phyloP scores from a whole-genome alignment of 2,329 filamentous ascomycete genomes.

The Immersiporthe knoxdaviesiana region DNA sequence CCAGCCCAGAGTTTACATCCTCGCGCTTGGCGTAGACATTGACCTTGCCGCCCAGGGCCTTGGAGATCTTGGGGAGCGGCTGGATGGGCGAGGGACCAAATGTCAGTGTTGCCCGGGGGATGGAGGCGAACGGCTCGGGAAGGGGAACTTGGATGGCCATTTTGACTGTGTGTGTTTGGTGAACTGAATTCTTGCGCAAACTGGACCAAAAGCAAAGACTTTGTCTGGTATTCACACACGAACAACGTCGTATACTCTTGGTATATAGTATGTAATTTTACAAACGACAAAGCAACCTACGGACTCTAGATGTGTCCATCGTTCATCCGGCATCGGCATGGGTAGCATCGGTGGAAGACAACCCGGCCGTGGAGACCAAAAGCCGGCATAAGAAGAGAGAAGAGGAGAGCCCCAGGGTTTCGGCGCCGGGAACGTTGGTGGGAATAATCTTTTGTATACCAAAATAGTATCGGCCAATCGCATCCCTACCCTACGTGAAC shows the following conservation, averaged over 20 bases:
- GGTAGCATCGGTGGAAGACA: constrained; percentile 6
- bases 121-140: constrained; percentile 64
- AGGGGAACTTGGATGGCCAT: constrained; percentile 44
- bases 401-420: neutral
- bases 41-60: constrained; percentile 61
- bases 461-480: neutral
- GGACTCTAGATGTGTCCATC: neutral
- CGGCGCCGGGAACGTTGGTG: neutral
- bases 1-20: constrained; percentile 70
- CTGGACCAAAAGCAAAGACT: no score
- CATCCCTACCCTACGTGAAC: neutral
- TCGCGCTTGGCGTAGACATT: constrained; percentile 73
- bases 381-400: neutral
- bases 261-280: neutral
- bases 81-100: constrained; percentile 73
- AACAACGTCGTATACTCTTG: no score
- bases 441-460: neutral
- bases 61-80: constrained; percentile 65
- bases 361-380: neutral
- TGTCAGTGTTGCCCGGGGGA: constrained; percentile 64
- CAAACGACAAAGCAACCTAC: neutral
- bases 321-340: constrained; percentile 29
- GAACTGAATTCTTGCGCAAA: no score
- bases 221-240: no score
- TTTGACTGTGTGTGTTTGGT: neutral